Evolutionary conservation across 345 rosid species (phyloP), one percentile per base, ranked within the genome.

Genomic region (Dovyalis caffra): DNA sequence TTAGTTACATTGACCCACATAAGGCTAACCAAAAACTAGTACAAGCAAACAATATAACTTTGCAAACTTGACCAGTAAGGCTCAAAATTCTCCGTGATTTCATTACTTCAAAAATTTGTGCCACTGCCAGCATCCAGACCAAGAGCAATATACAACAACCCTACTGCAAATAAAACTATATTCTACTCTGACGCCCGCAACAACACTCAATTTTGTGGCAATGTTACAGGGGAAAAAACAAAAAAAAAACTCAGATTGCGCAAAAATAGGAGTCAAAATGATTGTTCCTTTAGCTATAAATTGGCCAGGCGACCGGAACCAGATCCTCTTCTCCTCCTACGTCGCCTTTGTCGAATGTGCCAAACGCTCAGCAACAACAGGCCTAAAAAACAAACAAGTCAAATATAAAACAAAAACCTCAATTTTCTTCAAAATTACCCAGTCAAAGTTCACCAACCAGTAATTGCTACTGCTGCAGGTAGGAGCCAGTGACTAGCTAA

Each of bases 401-500:
- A 72, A 74, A 63, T 26, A 38, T 60, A 9, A 26, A 23, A 8
- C 18, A 6, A 29, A 57, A 77, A 12, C 4, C 33, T 28, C 33
- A 49, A 16, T 5, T 25, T 57, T 20, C 16, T 45, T 14, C 25
- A 31, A 8, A 34, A 14, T 38, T 8, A 29, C 26, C 11, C 21
- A 57, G 6, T 58, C 53, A 18, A 53, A 21, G 66, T 15, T 80
- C 63, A 81, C 87, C 71, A 76, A 95, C 98, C 99, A 45, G 88
- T 77, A 63, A 89, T 76, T 47, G 86, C 89, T 69, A 90, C 85
- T 25, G 86, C 86, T 11, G 88, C 92, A 69, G 91, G 98, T 76
- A 90, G 80, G 68, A 92, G 86, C 99, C 97, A 90, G 38, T 86
- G 93, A 79, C 89, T 90, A 53, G 90, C 85, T 76, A 86, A 86